These are phyloP conservation scores for Pseudocercospora pini-densiflorae DNA, from an alignment of 2,329 filamentous ascomycete genomes.

Conservation along the genomic window DNA sequence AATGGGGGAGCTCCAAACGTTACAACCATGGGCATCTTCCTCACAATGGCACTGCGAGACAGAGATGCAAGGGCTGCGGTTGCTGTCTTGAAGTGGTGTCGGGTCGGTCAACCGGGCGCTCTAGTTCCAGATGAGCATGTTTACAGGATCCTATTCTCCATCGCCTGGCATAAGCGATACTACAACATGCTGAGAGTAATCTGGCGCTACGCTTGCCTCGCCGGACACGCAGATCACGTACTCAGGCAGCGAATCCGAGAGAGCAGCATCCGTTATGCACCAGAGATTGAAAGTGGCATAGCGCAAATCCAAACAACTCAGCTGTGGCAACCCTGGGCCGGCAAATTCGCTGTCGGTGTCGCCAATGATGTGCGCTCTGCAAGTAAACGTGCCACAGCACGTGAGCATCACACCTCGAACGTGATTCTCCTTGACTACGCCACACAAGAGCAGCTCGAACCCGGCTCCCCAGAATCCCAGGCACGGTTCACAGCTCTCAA, in stretches of 20 bases:
- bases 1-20: slow-evolving; percentile 16
- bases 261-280: slow-evolving; percentile 9
- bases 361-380: background rate
- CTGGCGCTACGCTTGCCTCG: slow-evolving; percentile 41
- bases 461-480: background rate
- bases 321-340: slow-evolving; percentile 29
- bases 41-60: slow-evolving; percentile 26
- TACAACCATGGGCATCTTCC: slow-evolving; percentile 33
- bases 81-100: slow-evolving; percentile 24
- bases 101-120: slow-evolving; percentile 17
- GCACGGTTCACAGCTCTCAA: background rate
- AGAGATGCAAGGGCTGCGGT: slow-evolving; percentile 25
- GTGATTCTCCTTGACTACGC: background rate
- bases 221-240: slow-evolving; percentile 26
- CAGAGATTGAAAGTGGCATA: slow-evolving; percentile 2
- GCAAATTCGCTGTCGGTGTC: slow-evolving; percentile 34
- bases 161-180: slow-evolving; percentile 32
- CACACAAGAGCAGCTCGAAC: background rate
- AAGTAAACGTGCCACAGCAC: background rate
- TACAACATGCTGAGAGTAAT: slow-evolving; percentile 39
- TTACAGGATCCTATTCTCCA: slow-evolving; percentile 30
- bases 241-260: slow-evolving; percentile 21
- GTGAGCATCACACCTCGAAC: background rate
- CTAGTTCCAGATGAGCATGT: slow-evolving; percentile 19
- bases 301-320: background rate